Evolutionary conservation across 2,329 filamentous ascomycete genomes (phyloP), one percentile per base, ranked within the genome.

Genomic region (Claviceps africana): DNA sequence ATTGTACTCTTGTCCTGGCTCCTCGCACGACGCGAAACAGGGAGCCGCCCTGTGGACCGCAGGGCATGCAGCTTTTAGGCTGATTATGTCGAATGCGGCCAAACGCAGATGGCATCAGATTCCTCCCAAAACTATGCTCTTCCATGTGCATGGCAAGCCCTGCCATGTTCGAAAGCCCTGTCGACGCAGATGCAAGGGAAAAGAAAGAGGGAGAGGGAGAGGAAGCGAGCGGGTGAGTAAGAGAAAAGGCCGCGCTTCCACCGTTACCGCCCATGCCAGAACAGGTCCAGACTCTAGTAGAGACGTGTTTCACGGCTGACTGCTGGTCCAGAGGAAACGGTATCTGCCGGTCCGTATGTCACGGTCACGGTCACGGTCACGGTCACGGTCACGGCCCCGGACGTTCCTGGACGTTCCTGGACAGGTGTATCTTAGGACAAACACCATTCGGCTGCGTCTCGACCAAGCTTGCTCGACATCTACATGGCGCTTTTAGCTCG

Each of bases 401-500:
- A 46, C 25, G 17, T 4, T 44, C 21, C 15, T 17, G 15, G 25
- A 30, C 17, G 30, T 30, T 42, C n/a, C 42, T 22, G 19, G 13
- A 44, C 25, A 10, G 22, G 21, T 19, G 19, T 35, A 6, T 6
- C 19, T 46, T 31, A 15, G 17, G 46, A 47, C n/a, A 21, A 17
- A 39, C 47, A 48, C 15, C 47, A 39, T 33, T 39, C 47, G 21
- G 3, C 33, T 31, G 22, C 37, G 37, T 37, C 37, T 33, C 21
- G 30, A 22, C 33, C 3, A 48, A 33, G 22, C 31, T n/a, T 48
- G 25, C 21, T 48, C 33, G 21, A 39, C 35, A 37, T 48, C 33
- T 37, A 25, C 19, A 48, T 55, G 53, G 53, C 50, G 30, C 43
- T 13, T 25, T 17, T 15, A 11, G 35, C 46, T 35, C 31, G 46